Evolutionary conservation across 2,329 filamentous ascomycete species (phyloP), one percentile per base, ranked within the genome.

Genomic region (Cladosporium sp.): DNA sequence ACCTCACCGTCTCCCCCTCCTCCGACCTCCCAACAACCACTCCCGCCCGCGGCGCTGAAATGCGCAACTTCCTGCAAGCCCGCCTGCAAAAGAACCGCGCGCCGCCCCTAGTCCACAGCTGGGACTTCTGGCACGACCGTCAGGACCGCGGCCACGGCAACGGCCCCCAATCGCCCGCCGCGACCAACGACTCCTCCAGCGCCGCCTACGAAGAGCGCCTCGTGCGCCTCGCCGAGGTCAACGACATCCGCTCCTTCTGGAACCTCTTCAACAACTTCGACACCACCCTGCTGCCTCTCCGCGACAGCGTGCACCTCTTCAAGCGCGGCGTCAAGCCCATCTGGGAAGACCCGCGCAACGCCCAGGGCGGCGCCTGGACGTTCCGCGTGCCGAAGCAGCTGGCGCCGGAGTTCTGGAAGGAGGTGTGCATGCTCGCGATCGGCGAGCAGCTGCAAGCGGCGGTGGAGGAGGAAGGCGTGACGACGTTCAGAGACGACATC

Each of bases 301-400:
- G 90, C 18, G 82, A 84, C 73, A 79, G 75, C 57, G 90, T 91
- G 31, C 90, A 93, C 80, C 89, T 93, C 77, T 92, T 91, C 80
- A 92, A 91, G 86, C 84, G 89, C 71, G 88, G 91, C 71, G 91
- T 93, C 78, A 90, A 91, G 81, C 91, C 90, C 23, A 86, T 93
- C 52, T 91, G 93, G 84, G 91, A 93, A 80, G 94, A 98, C 76
- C 87, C 91, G 49, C 88, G 95, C 73, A 97, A 97, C 79, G 83
- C 90, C 67, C 85, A 88, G 68, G 94, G 94, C 62, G 94, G 94
- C 59, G 90, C 91, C 76, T 97, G 92, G 92, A 96, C 92, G 26
- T 96, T 98, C 79, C 89, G 93, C 60, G 89, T 97, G 53, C 88
- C 89, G 69, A 97, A 96, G 82, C 84, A 83, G 68, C 84, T 86